These are phyloP conservation scores for Capsicum pubescens DNA, from an alignment of 257 asterid genomes.

Conservation along the genomic window DNA sequence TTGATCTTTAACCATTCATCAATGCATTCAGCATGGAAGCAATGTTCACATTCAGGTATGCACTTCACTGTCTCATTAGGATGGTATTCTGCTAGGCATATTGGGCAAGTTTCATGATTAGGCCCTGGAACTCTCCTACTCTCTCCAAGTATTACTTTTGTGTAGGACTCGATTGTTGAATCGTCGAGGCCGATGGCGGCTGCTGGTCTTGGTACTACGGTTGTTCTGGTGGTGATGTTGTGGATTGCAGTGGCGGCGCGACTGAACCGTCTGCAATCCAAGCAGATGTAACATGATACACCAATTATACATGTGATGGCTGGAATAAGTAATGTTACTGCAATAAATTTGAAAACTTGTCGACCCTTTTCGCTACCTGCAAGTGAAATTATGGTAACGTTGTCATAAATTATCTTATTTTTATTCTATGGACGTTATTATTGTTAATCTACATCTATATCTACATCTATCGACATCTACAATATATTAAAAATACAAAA, in stretches of 20 bases:
- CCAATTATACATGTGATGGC: conserved; percentile 35
- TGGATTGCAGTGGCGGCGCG: conserved; percentile 26
- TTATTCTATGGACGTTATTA: background rate
- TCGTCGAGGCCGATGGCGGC: conserved; percentile 60
- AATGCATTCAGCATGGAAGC: conserved; percentile 80
- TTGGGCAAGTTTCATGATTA: conserved; percentile 66
- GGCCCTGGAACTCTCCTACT: conserved; percentile 70
- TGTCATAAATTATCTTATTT: background rate
- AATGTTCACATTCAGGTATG: conserved; percentile 77
- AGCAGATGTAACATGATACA: conserved; percentile 37
- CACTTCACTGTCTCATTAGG: conserved; percentile 64
- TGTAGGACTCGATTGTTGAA: conserved; percentile 71
- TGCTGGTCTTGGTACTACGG: conserved; percentile 35
- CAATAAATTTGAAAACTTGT: conserved; percentile 32
- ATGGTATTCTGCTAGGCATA: conserved; percentile 71
- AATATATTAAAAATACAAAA: no score
- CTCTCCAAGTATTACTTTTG: conserved; percentile 70
- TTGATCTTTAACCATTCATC: conserved; percentile 81
- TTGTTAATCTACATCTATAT: no score
- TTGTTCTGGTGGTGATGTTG: background rate
- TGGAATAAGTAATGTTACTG: conserved; percentile 43
- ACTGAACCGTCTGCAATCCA: background rate
- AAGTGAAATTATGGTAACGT: background rate
- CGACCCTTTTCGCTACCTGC: conserved; percentile 33
- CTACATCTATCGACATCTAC: no score